Percentiles rank a stretch among this genome's conserved stretches.
phyloP scores from a whole-genome alignment of 2,329 filamentous ascomycete species.

The Colletotrichum sp. region DNA sequence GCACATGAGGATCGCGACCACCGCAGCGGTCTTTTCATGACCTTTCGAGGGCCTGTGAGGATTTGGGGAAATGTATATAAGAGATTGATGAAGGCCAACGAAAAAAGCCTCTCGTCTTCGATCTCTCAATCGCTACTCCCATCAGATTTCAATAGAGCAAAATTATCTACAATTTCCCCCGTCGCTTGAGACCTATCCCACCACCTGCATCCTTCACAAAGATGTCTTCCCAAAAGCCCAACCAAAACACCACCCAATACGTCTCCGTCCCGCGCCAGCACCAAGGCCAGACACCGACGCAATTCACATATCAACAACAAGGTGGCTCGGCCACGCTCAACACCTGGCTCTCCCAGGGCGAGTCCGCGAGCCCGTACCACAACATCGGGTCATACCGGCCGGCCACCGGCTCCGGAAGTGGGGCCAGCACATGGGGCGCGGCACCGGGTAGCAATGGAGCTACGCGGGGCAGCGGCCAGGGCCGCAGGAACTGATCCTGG shows the following conservation, averaged over 20 bases:
- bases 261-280: background rate
- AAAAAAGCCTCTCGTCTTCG: too few species aligned
- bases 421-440: background rate
- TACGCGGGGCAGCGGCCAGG: background rate
- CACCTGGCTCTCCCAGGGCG: background rate
- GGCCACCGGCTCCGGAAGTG: background rate
- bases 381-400: background rate
- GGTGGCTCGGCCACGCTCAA: background rate
- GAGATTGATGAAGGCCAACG: too few species aligned
- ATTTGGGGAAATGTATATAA: fast-evolving
- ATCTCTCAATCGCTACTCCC: background rate
- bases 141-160: too few species aligned
- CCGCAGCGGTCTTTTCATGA: background rate
- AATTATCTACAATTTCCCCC: background rate
- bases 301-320: background rate
- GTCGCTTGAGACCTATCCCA: background rate
- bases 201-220: background rate
- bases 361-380: background rate
- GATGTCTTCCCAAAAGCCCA: background rate
- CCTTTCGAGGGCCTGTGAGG: fast-evolving
- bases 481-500: background rate
- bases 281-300: background rate
- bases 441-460: constrained; percentile 1
- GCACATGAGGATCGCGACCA: background rate
- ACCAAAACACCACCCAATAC: background rate